phyloP scores from a whole-genome alignment of 2,329 filamentous ascomycete species.

The Tetracladium maxilliforme region DNA sequence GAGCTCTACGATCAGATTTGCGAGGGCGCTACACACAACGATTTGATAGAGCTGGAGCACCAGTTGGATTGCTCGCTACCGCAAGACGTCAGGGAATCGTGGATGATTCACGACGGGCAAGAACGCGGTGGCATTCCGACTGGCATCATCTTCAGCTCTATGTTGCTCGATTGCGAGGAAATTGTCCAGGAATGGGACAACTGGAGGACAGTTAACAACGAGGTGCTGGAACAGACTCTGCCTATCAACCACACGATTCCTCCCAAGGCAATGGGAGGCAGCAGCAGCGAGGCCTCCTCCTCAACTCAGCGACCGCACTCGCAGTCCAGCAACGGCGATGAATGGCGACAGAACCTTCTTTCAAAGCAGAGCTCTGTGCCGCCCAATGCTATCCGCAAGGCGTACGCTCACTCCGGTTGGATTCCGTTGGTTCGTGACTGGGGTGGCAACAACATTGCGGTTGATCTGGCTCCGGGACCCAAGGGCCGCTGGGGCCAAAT shows the following conservation, averaged over 20 bases:
- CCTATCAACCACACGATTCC: slow-evolving; percentile 42
- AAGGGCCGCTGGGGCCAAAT: slow-evolving; percentile 90
- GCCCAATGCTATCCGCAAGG: slow-evolving; percentile 73
- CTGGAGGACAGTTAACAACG: slow-evolving; percentile 85
- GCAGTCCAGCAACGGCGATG: slow-evolving; percentile 37
- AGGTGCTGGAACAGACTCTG: slow-evolving; percentile 48
- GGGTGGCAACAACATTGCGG: slow-evolving; percentile 94
- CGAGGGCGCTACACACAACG: slow-evolving; percentile 83
- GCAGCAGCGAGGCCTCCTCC: slow-evolving; percentile 50
- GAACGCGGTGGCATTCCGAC: slow-evolving; percentile 85
- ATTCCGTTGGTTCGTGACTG: slow-evolving; percentile 93
- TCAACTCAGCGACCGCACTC: slow-evolving; percentile 43
- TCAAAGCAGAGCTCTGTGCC: slow-evolving; percentile 81
- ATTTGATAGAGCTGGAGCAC: slow-evolving; percentile 93
- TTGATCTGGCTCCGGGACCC: slow-evolving; percentile 84
- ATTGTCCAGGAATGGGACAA: slow-evolving; percentile 97
- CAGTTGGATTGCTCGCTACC: slow-evolving; percentile 89
- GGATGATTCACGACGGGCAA: slow-evolving; percentile 89
- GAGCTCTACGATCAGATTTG: slow-evolving; percentile 89
- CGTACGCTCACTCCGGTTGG: slow-evolving; percentile 88
- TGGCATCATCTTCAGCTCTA: slow-evolving; percentile 82
- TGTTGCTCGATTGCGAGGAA: slow-evolving; percentile 96
- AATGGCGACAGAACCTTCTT: slow-evolving; percentile 77
- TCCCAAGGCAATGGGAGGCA: slow-evolving; percentile 57
- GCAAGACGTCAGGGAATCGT: slow-evolving; percentile 82